These are phyloP conservation scores for Saturnispora bothae DNA, from an alignment of 805 yeast species.

Conservation along the genomic window DNA sequence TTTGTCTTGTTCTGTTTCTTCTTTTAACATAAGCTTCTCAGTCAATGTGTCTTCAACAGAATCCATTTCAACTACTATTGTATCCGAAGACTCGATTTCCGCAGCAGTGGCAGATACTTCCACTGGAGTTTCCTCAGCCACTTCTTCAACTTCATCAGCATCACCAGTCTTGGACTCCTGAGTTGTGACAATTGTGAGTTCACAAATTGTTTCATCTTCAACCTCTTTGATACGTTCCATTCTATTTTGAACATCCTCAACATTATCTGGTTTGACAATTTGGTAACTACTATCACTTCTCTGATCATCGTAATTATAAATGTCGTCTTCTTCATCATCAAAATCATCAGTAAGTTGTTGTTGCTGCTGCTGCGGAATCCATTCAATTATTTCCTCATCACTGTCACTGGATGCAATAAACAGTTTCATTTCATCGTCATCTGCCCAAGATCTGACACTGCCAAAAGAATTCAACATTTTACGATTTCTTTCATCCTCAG, in stretches of 20 bases:
- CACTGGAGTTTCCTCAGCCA: too few relatives aligned
- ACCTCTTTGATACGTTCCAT: slow-evolving; percentile 11
- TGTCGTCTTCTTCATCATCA: not conserved
- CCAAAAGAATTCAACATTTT: slow-evolving; percentile 11
- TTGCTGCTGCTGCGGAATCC: slow-evolving; percentile 5
- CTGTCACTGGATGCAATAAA: slow-evolving; percentile 14
- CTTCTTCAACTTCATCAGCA: not conserved
- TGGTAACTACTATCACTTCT: too few relatives aligned
- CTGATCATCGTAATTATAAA: not conserved
- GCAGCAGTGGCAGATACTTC: too few relatives aligned
- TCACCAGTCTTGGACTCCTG: not conserved
- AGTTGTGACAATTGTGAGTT: not conserved
- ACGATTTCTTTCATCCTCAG: slow-evolving; percentile 13
- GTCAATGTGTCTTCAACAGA: too few relatives aligned
- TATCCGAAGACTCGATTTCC: too few relatives aligned
- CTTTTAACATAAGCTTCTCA: too few relatives aligned
- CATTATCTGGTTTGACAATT: not conserved
- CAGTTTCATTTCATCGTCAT: slow-evolving; percentile 17
- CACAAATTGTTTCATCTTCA: slow-evolving; percentile 7
- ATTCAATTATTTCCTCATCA: slow-evolving; percentile 10
- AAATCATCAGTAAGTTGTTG: not conserved
- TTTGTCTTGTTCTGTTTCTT: not conserved
- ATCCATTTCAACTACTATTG: too few relatives aligned
- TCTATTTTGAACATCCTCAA: not conserved
- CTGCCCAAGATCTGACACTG: slow-evolving; percentile 18